Conservation (phyloP, 805 yeast genomes). For the Cyberlindnera mycetangii region DNA sequence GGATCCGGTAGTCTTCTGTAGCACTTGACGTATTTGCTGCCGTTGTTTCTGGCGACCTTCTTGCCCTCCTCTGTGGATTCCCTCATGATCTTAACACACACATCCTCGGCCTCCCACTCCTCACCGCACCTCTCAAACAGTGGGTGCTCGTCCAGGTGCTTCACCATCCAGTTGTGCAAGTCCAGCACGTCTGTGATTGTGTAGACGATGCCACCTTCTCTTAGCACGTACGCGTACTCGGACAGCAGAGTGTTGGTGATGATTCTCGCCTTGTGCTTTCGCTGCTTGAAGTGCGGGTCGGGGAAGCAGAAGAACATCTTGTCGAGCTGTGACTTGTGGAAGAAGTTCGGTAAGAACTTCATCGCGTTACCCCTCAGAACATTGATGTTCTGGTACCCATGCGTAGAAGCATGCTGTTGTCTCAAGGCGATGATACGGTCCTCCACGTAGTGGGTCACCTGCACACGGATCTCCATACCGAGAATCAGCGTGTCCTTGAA, state of each 20-base stretch:
- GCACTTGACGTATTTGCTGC: constrained; percentile 86
- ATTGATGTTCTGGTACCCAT: constrained; percentile 74
- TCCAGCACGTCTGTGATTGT: constrained; percentile 96
- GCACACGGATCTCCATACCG: constrained; percentile 98
- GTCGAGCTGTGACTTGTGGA: constrained; percentile 72
- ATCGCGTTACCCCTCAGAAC: constrained; percentile 94
- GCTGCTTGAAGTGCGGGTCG: constrained; percentile 97
- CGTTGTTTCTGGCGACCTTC: constrained; percentile 88
- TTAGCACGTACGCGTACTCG: constrained; percentile 88
- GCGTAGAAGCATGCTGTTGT: constrained; percentile 33
- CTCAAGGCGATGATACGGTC: constrained; percentile 91
- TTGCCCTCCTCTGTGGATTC: constrained; percentile 98
- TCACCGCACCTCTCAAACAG: constrained; percentile 74
- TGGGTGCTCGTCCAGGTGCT: constrained; percentile 88
- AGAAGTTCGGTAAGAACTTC: constrained; percentile 96
- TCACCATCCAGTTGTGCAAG: constrained; percentile 93
- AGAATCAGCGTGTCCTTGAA: constrained; percentile 73
- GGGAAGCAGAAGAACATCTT: constrained; percentile 98
- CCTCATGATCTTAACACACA: constrained; percentile 83
- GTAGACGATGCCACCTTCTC: constrained; percentile 83
- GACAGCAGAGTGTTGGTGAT: constrained; percentile 83
- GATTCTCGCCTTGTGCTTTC: constrained; percentile 96
- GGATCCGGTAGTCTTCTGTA: constrained; percentile 71
- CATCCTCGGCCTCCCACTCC: constrained; percentile 79
- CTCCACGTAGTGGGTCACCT: constrained; percentile 95